Base-by-base conservation (phyloP, 768 basidiomycete genomes). In the Agaricus sinodeliciosus region DNA sequence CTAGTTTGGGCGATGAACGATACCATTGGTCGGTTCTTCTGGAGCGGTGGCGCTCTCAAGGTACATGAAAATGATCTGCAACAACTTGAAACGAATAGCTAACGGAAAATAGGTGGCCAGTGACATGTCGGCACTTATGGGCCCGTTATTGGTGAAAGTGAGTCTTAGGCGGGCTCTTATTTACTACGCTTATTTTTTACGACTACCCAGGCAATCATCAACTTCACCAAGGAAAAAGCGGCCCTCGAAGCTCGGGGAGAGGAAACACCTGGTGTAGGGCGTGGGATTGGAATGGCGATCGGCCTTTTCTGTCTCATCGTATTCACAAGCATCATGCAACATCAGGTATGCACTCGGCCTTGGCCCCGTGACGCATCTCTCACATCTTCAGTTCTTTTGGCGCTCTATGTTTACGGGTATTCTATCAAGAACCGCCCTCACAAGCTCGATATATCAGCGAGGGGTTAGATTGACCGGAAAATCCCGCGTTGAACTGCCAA, bases 381-480 rank as follows among this genome's bases (percentile, higher is more conserved):
- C 28, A 56, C 9, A 13, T 9, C 27, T 50, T 22, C 54, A 82
- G 76, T 88, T 84, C 68, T 87, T 89, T 71, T 83, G 81, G 75
- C 72, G 81, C 40, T 80, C 81, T 4, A 85, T 85, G 79, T 67
- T 72, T 22, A 78, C 80, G 0, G 87, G 89, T 22, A 76, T 85
- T 3, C 69, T 87, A 22, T 76, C 78, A 0, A 75, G 87, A 52
- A 78, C 79, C 0, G 80, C 85, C 9, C 71, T 91, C 25, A 87
- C 86, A 46, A 76, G 77, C 39, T 80, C 80, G 0, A 77, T 90
- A 18, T 91, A 88, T 68, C 79, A 84, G 57, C 81, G 86, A 45
- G 79, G 81, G 3, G 74, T 90, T 34, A 69, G 70, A 31, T 70
- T 92, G 26, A 82, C 82, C 1, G 82, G 82, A 4, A 84, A 82